Percentiles rank a stretch among this genome's conserved stretches.
phyloP scores from a whole-genome alignment of 257 asterid genomes.

The Mitragyna speciosa region DNA sequence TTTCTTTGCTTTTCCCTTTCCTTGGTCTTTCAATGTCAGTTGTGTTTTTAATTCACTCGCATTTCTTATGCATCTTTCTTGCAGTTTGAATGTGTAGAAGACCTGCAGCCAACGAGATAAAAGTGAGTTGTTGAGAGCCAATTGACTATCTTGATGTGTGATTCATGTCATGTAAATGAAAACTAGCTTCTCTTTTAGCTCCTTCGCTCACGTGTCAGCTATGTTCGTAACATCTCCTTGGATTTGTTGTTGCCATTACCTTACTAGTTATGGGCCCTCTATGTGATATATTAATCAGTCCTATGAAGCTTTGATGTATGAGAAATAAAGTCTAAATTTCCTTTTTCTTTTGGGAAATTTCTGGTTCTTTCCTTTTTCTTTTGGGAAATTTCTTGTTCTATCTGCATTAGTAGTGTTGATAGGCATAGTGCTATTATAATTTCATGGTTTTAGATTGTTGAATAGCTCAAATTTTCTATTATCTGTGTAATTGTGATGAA shows the following conservation, averaged over 20 bases:
- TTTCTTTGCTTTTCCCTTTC: not conserved
- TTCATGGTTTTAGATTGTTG: not conserved
- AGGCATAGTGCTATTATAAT: not conserved
- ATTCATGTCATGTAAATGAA: constrained; percentile 29
- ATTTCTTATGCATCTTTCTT: not conserved
- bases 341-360: not conserved
- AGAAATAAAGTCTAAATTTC: not conserved
- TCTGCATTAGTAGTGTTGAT: not conserved
- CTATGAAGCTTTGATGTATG: constrained; percentile 6
- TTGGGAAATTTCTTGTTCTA: not conserved
- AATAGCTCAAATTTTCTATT: not conserved
- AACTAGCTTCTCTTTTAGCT: constrained; percentile 13
- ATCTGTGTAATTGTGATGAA: not conserved
- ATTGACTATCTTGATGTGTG: constrained; percentile 21
- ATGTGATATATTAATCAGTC: constrained; percentile 15
- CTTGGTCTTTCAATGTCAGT: not conserved
- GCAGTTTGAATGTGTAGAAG: constrained; percentile 21
- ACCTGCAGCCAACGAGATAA: constrained; percentile 11
- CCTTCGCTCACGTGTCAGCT: not conserved
- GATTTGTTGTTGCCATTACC: constrained; percentile 5
- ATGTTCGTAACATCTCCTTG: not conserved
- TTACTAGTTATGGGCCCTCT: not conserved
- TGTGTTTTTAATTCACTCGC: not conserved
- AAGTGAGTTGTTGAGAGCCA: constrained; percentile 17
- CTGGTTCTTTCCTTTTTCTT: too few species aligned